These are phyloP conservation scores for Naematelia encephala DNA, from an alignment of 768 basidiomycete species.

Conservation along the genomic window DNA sequence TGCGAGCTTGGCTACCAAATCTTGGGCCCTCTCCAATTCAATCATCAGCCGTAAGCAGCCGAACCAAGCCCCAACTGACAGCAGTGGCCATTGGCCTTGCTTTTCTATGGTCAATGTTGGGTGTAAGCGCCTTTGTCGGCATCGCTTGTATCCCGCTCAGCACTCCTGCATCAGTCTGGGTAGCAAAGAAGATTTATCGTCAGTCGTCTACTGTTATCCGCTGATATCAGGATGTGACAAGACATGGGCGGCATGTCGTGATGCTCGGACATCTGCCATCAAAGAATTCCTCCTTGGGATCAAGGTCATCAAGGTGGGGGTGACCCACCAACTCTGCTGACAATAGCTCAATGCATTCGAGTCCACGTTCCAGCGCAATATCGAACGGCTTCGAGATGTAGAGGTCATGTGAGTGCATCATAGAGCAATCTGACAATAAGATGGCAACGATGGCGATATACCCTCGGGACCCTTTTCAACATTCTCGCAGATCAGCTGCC, in stretches of 20 bases:
- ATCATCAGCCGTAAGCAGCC: constrained; percentile 19
- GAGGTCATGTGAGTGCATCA: constrained; percentile 36
- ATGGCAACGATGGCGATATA: constrained; percentile 42
- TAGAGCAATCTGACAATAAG: constrained; percentile 9
- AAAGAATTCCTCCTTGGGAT: constrained; percentile 41
- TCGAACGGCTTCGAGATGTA: constrained; percentile 22
- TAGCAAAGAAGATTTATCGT: constrained; percentile 30
- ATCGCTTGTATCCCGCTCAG: constrained; percentile 37
- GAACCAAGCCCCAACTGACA: not conserved
- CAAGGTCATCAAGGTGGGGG: constrained; percentile 46
- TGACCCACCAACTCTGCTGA: not conserved
- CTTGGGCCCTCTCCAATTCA: constrained; percentile 31
- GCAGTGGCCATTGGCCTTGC: constrained; percentile 33
- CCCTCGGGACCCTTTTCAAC: constrained; percentile 45
- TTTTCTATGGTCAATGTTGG: constrained; percentile 39
- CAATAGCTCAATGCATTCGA: constrained; percentile 43
- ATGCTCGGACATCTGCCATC: constrained; percentile 38
- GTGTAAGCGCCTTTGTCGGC: constrained; percentile 40
- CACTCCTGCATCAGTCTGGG: constrained; percentile 21
- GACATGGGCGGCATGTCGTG: constrained; percentile 29
- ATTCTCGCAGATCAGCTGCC: constrained; percentile 40
- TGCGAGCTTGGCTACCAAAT: constrained; percentile 27
- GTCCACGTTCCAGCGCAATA: constrained; percentile 26
- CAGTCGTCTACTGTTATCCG: not conserved
- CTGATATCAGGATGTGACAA: constrained; percentile 36